A percentile compares a stretch with the other conserved stretches of the same genome.
Evolutionary conservation across 345 rosid species (phyloP).

Genomic region (Arabis alpina): DNA sequence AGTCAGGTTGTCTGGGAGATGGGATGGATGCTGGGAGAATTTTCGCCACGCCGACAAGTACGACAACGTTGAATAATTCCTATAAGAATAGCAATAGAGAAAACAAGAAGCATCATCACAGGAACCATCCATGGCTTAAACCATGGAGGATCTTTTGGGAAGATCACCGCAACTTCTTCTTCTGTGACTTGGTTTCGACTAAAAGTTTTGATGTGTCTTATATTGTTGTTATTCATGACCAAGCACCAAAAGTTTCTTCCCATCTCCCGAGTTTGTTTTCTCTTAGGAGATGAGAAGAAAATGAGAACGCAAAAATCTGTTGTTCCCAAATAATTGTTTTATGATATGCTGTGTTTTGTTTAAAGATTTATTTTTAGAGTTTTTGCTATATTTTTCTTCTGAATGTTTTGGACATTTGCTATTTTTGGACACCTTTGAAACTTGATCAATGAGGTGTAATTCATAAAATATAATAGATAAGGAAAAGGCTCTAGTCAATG

Average conservation of each 20-base stretch:
- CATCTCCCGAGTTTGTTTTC: slow-evolving; percentile 12
- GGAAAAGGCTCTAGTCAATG: not conserved
- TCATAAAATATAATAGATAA: not conserved
- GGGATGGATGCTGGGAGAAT: slow-evolving; percentile 44
- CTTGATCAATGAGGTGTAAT: not conserved
- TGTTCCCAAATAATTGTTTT: not conserved
- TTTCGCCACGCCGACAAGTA: slow-evolving; percentile 40
- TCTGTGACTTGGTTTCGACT: slow-evolving; percentile 11
- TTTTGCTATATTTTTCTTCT: slow-evolving; percentile 21
- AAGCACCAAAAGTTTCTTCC: slow-evolving; percentile 20
- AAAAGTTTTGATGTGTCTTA: slow-evolving; percentile 16
- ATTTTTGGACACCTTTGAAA: not conserved
- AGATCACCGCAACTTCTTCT: slow-evolving; percentile 37
- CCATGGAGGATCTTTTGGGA: slow-evolving; percentile 42
- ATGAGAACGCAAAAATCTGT: slow-evolving; percentile 7
- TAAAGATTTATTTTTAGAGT: slow-evolving; percentile 27
- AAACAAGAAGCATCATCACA: slow-evolving; percentile 17
- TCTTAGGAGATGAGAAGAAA: slow-evolving; percentile 28
- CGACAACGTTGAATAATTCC: slow-evolving; percentile 25
- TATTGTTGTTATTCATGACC: slow-evolving; percentile 11
- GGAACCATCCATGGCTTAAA: slow-evolving; percentile 41
- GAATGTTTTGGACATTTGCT: slow-evolving; percentile 21
- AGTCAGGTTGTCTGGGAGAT: slow-evolving; percentile 11
- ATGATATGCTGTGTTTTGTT: slow-evolving; percentile 22
- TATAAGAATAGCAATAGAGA: not conserved